phyloP scores from a whole-genome alignment of 2,329 filamentous ascomycete species.

The Gnomoniopsis smithogilvyi region DNA sequence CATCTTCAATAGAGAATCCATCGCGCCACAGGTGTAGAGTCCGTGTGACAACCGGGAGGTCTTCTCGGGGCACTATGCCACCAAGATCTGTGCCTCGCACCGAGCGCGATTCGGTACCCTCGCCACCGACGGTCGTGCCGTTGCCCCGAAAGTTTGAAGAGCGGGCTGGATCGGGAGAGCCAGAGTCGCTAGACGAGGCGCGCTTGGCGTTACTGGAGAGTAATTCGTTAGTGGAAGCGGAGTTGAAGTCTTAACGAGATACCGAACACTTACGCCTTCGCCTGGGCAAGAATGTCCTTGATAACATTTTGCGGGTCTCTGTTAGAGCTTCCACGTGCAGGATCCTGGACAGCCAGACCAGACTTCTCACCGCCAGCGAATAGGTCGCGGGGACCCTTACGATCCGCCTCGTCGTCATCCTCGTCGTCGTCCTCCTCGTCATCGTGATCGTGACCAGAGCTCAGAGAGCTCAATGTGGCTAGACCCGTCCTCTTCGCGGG shows the following conservation, averaged over 20 bases:
- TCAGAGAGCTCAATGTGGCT: constrained; percentile 57
- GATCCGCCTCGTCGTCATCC: constrained; percentile 52
- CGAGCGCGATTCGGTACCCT: constrained; percentile 66
- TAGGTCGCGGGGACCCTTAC: constrained; percentile 61
- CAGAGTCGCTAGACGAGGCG: constrained; percentile 22
- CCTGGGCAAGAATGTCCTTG: constrained; percentile 62
- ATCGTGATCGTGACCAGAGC: constrained; percentile 49
- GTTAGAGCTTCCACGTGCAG: constrained; percentile 38
- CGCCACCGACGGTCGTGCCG: constrained; percentile 75
- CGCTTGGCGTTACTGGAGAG: constrained; percentile 58
- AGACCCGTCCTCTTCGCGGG: constrained; percentile 56
- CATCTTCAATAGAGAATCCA: constrained; percentile 83
- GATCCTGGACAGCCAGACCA: constrained; percentile 65
- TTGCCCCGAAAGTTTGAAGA: constrained; percentile 59
- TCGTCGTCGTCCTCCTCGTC: constrained; percentile 60
- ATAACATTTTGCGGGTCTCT: constrained; percentile 53
- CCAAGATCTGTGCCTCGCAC: constrained; percentile 56
- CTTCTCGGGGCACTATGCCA: constrained; percentile 29
- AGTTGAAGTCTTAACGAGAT: too few relatives aligned
- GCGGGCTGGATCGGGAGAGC: constrained; percentile 48
- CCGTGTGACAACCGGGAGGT: constrained; percentile 37
- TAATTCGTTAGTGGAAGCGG: neutral
- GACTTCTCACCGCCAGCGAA: constrained; percentile 88
- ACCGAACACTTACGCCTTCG: constrained; percentile 49
- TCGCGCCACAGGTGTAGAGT: constrained; percentile 78